These are phyloP conservation scores for Pseudogymnoascus destructans DNA, from an alignment of 2,329 filamentous ascomycete genomes.

Conservation along the genomic window DNA sequence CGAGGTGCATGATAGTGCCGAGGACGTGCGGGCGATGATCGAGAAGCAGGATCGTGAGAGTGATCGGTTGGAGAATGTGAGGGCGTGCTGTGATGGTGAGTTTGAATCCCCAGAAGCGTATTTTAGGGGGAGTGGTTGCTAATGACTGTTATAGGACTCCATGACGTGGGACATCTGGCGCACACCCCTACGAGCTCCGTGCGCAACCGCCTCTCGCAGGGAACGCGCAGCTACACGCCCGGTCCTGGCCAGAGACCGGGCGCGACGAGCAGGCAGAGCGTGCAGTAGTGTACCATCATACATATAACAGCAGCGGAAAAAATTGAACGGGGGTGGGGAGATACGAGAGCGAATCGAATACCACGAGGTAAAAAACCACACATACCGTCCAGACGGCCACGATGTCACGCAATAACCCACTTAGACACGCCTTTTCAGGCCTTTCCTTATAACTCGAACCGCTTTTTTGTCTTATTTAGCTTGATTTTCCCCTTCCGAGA, in stretches of 20 bases:
- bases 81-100: conserved; percentile 94
- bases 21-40: conserved; percentile 69
- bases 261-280: background rate
- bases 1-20: conserved; percentile 61
- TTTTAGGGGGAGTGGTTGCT: background rate
- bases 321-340: background rate
- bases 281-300: background rate
- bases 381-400: conserved; percentile 4
- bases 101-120: conserved; percentile 17
- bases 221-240: background rate
- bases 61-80: conserved; percentile 81
- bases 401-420: background rate
- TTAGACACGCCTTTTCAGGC: conserved; percentile 3
- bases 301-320: background rate
- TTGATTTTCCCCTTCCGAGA: background rate
- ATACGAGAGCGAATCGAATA: background rate
- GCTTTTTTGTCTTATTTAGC: background rate
- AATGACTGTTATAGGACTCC: conserved; percentile 30
- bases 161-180: conserved; percentile 35
- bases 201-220: conserved; percentile 20
- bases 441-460: background rate
- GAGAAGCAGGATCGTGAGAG: conserved; percentile 65
- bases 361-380: background rate
- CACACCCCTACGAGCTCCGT: conserved; percentile 17
- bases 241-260: background rate